These are phyloP conservation scores for Daldinia sp. DNA, from an alignment of 2,329 filamentous ascomycete genomes.

Conservation along the genomic window DNA sequence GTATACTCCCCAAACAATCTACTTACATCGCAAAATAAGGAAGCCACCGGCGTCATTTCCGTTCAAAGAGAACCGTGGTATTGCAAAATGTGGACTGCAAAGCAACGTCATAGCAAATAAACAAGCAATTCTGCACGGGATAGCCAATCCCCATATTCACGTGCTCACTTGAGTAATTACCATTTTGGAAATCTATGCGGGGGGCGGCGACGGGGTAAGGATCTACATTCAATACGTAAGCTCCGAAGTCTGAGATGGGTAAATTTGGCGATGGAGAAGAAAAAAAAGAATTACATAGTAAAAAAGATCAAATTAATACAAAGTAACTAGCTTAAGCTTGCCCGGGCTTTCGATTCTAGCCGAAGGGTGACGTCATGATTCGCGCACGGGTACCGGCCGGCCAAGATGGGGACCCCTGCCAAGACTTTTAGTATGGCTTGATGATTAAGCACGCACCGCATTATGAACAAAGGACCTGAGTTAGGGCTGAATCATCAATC, in stretches of 20 bases:
- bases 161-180: conserved; percentile 33
- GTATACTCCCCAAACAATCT: conserved; percentile 14
- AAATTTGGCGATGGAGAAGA: conserved; percentile 21
- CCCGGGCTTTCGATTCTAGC: conserved; percentile 11
- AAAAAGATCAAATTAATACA: neutral
- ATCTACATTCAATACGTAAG: conserved; percentile 40
- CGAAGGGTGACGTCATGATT: conserved; percentile 37
- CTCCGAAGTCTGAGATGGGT: conserved; percentile 21
- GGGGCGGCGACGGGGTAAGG: conserved; percentile 12
- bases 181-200: conserved; percentile 31
- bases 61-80: conserved; percentile 29
- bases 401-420: conserved; percentile 42
- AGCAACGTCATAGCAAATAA: conserved; percentile 40
- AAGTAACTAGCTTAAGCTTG: neutral
- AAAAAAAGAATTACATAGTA: conserved; percentile 3
- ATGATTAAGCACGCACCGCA: conserved; percentile 34
- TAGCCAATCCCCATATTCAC: conserved; percentile 34
- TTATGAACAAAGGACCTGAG: conserved; percentile 21
- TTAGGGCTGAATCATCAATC: conserved; percentile 37
- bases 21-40: conserved; percentile 7
- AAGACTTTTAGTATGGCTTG: conserved; percentile 35
- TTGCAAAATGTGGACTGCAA: conserved; percentile 35
- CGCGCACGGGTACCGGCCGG: conserved; percentile 20
- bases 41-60: conserved; percentile 43
- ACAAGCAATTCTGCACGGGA: conserved; percentile 32